Base-by-base conservation (phyloP, 2,329 filamentous ascomycete species). In the Clarireedia homoeocarpa region DNA sequence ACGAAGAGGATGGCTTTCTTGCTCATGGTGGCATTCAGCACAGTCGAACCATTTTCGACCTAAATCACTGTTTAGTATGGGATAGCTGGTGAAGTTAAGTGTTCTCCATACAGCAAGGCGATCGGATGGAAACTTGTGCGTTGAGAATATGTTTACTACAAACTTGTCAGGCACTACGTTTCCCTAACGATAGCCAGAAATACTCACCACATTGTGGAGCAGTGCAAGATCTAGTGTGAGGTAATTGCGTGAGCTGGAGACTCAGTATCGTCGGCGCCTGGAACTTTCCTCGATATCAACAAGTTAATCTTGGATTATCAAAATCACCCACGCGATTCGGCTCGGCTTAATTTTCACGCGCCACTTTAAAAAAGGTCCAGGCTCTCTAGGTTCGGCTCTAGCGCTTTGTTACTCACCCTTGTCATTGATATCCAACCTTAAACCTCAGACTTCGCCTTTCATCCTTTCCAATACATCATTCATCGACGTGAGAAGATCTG, bases 41-140 rank as follows among this genome's bases (percentile, higher is more conserved):
- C 94, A 99, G 77, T 99, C 94, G 75, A 96, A 99, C 95, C 95
- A 99, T 78, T 96, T 96, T 59, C 84, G 82, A 77, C 89, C 89
- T 92, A 66, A 38, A 9, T 17, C 5, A 24, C 12, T 36, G 17
- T 48, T 56, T 36, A 57, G 50, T 24, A 57, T 39, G 14, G 26
- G 30, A 50, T 55, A 51, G 10, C 14, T 34, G 23, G 2, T 3
- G 24, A 45, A 17, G 40, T 27, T 23, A 26, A 46, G 52, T 48
- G 50, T 24, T 48, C 44, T 39, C 73, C 84, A 67, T 82, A 92
- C 94, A 99, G 79, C 94, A 99, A 61, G 91, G 89, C 56, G 91
- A 94, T 66, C 94, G 89, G 75, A 99, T 95, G 57, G 92, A 79
- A 68, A 99, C 94, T 75, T 99, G 94, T 61, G 92, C 94, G 78